Conservation (phyloP, 2,329 filamentous ascomycete genomes). For the Exophiala alcalophila region DNA sequence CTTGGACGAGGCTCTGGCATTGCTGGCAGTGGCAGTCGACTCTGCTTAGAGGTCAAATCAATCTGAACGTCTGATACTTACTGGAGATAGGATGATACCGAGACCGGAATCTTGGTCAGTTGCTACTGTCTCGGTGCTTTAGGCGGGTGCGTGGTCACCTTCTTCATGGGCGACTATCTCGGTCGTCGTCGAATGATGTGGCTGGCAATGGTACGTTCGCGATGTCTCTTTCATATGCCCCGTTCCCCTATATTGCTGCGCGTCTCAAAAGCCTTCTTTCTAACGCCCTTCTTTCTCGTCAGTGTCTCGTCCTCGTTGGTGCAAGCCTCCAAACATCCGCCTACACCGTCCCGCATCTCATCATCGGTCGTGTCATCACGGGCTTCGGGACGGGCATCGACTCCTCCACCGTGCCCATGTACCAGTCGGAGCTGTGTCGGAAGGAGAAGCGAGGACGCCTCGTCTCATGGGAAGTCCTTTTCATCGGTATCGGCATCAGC, state of each 20-base stretch:
- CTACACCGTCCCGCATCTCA: slow-evolving; percentile 35
- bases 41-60: too few relatives aligned
- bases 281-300: too few relatives aligned
- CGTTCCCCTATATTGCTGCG: slow-evolving; percentile 11
- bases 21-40: too few relatives aligned
- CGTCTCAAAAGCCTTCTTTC: too few relatives aligned
- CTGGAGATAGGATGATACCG: slow-evolving; percentile 20
- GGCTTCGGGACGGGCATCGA: slow-evolving; percentile 52
- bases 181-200: slow-evolving; percentile 37
- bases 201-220: slow-evolving; percentile 39
- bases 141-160: slow-evolving; percentile 35
- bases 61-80: too few relatives aligned
- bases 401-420: slow-evolving; percentile 39
- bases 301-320: slow-evolving; percentile 33
- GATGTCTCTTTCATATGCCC: slow-evolving; percentile 31
- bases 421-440: slow-evolving; percentile 41
- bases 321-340: slow-evolving; percentile 38
- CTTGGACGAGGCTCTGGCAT: too few relatives aligned
- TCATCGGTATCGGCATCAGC: slow-evolving; percentile 40
- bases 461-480: slow-evolving; percentile 43
- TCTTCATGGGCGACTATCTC: slow-evolving; percentile 36
- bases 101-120: slow-evolving; percentile 31
- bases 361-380: slow-evolving; percentile 49
- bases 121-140: slow-evolving; percentile 29
- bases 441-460: slow-evolving; percentile 44